phyloP scores from a whole-genome alignment of 2,329 filamentous ascomycete genomes.

The Colletotrichum abscissum region DNA sequence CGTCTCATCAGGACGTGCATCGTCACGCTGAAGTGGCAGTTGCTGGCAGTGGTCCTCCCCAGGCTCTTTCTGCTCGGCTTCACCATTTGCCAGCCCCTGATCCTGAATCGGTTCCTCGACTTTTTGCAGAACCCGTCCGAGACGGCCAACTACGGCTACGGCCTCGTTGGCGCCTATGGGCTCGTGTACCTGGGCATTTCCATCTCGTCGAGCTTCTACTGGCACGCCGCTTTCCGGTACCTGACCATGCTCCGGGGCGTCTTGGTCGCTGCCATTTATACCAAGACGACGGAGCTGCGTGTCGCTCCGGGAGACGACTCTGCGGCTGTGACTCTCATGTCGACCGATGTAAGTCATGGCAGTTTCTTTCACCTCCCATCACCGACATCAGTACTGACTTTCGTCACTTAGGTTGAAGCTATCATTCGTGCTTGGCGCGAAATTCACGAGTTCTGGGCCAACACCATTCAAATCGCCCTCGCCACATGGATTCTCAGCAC shows the following conservation, averaged over 20 bases:
- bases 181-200: slow-evolving; percentile 56
- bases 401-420: slow-evolving; percentile 45
- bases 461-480: slow-evolving; percentile 47
- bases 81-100: slow-evolving; percentile 50
- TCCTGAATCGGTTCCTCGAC: slow-evolving; percentile 47
- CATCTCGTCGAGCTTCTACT: slow-evolving; percentile 41
- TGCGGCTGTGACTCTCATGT: slow-evolving; percentile 42
- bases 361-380: background rate
- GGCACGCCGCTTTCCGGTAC: slow-evolving; percentile 39
- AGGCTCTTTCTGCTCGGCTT: slow-evolving; percentile 47
- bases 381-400: background rate
- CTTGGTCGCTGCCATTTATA: slow-evolving; percentile 42
- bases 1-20: slow-evolving; percentile 44
- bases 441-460: slow-evolving; percentile 51
- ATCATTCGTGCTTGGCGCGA: slow-evolving; percentile 49
- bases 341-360: slow-evolving; percentile 42
- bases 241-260: slow-evolving; percentile 42
- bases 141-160: slow-evolving; percentile 45
- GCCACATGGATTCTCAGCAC: slow-evolving; percentile 47
- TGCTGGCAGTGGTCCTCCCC: slow-evolving; percentile 45
- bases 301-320: slow-evolving; percentile 35
- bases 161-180: slow-evolving; percentile 53
- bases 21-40: slow-evolving; percentile 42
- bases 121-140: slow-evolving; percentile 43
- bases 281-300: slow-evolving; percentile 39